Conservation (phyloP, 1,139 yeast genomes). For the Candida mesenterica region DNA sequence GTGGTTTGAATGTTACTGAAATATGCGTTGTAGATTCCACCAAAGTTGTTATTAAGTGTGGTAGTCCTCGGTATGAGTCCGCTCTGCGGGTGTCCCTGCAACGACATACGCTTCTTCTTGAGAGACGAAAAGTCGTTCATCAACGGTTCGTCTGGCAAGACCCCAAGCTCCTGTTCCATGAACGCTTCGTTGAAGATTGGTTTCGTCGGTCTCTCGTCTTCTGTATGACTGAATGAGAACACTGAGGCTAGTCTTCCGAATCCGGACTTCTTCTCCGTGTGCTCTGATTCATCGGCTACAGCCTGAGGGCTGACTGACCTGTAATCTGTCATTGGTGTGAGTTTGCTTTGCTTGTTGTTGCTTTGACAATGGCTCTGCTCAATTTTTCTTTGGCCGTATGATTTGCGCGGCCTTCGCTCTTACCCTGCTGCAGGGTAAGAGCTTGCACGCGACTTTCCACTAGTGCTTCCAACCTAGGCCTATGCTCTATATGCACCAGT, state of each 20-base stretch:
- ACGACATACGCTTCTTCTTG: constrained; percentile 32
- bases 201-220: constrained; percentile 3
- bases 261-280: constrained; percentile 1
- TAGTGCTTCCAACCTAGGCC: too few relatives aligned
- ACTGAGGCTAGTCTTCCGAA: constrained; percentile 10
- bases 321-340: constrained; percentile 6
- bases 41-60: constrained; percentile 16
- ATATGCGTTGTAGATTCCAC: constrained; percentile 28
- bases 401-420: constrained; percentile 1
- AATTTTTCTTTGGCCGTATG: constrained; percentile 4
- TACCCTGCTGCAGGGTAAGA: neutral
- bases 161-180: neutral
- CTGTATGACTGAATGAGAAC: constrained; percentile 8
- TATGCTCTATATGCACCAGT: too few relatives aligned
- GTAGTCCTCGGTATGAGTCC: constrained; percentile 31
- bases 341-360: neutral
- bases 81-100: constrained; percentile 22
- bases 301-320: constrained; percentile 16
- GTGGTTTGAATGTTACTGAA: constrained; percentile 23
- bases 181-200: constrained; percentile 3
- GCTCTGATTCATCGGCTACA: constrained; percentile 1
- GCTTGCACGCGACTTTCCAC: neutral
- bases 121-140: constrained; percentile 25
- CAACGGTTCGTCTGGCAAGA: constrained; percentile 15
- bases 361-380: constrained; percentile 5